Conservation (phyloP, 495 filamentous ascomycete genomes). For the Monascus purpureus region DNA sequence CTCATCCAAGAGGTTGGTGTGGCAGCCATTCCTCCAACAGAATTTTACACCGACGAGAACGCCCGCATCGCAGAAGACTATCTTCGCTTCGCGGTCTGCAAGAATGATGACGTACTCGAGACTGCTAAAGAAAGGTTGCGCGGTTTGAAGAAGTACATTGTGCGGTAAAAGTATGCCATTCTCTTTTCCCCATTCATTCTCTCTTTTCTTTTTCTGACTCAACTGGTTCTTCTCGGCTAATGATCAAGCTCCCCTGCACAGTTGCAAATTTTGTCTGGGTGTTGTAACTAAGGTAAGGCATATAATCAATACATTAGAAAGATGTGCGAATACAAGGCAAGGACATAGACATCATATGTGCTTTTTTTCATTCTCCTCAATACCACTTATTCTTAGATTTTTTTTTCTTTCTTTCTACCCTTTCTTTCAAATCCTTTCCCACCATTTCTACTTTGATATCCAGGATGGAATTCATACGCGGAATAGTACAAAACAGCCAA, state of each 20-base stretch:
- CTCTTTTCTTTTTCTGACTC: background rate
- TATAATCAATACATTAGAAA: no score
- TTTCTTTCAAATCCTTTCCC: background rate
- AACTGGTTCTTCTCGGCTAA: no score
- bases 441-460: no score
- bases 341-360: no score
- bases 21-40: conserved; percentile 88
- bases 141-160: conserved; percentile 71
- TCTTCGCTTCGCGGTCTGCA: conserved; percentile 91
- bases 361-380: no score
- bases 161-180: conserved; percentile 12
- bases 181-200: conserved; percentile 4
- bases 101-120: conserved; percentile 82
- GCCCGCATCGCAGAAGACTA: conserved; percentile 82
- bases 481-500: no score
- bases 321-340: no score
- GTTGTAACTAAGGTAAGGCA: no score
- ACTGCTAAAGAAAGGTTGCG: conserved; percentile 78
- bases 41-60: conserved; percentile 84
- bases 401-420: background rate
- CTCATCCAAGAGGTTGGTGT: conserved; percentile 92
- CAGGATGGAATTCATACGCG: no score
- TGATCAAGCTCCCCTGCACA: no score
- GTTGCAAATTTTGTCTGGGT: no score
- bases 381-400: no score